These are phyloP conservation scores for Baudoinia panamericana DNA, from an alignment of 495 filamentous ascomycete genomes.

Conservation along the genomic window DNA sequence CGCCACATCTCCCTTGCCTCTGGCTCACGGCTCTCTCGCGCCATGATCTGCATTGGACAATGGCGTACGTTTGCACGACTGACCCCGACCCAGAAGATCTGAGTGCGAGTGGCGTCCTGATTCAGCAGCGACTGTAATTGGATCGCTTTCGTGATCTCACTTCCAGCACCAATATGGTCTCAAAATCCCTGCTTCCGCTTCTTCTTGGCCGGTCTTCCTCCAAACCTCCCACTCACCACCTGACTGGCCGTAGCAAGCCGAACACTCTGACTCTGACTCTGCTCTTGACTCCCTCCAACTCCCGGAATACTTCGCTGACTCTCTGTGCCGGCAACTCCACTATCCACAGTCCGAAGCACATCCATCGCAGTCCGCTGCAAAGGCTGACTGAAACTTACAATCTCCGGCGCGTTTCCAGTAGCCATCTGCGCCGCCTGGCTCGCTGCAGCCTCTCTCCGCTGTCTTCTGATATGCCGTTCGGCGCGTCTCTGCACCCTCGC, in stretches of 20 bases:
- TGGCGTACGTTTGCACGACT: too few species aligned
- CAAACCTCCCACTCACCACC: constrained; percentile 25
- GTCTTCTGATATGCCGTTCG: constrained; percentile 8
- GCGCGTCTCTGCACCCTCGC: constrained; percentile 4
- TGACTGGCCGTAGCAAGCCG: constrained; percentile 24
- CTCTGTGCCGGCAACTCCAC: background rate
- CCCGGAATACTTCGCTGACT: constrained; percentile 6
- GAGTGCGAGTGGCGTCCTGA: too few species aligned
- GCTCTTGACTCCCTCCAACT: constrained; percentile 1
- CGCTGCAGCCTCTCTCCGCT: constrained; percentile 15
- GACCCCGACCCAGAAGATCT: too few species aligned
- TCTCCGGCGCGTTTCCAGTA: constrained; percentile 12
- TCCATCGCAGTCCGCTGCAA: too few species aligned
- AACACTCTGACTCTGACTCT: constrained; percentile 2
- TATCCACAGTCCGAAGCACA: too few species aligned
- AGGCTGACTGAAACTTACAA: constrained; percentile 13
- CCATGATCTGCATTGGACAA: too few species aligned
- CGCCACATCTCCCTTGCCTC: too few species aligned
- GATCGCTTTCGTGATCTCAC: too few species aligned
- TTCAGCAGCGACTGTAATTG: too few species aligned
- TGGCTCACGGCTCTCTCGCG: too few species aligned
- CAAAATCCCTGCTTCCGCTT: constrained; percentile 28
- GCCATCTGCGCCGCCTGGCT: constrained; percentile 7
- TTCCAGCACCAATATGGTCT: too few species aligned
- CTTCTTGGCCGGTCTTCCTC: constrained; percentile 23